phyloP scores from a whole-genome alignment of 2,329 filamentous ascomycete genomes.

The Elsinoe batatas region DNA sequence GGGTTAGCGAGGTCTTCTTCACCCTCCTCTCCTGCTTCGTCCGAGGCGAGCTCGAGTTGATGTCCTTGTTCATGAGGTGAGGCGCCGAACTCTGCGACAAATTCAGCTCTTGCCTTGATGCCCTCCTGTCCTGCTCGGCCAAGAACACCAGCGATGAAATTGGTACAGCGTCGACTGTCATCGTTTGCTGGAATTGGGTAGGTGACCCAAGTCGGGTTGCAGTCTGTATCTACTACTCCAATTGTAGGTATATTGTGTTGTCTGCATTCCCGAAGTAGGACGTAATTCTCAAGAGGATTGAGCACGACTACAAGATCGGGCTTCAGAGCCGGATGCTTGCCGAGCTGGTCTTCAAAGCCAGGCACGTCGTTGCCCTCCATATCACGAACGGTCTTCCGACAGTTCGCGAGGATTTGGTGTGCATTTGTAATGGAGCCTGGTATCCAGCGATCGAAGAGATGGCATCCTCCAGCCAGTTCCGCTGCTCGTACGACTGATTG shows the following conservation, averaged over 20 bases:
- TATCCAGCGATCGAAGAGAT: constrained; percentile 88
- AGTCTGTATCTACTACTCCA: constrained; percentile 87
- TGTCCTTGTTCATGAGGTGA: constrained; percentile 32
- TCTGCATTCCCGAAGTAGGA: constrained; percentile 83
- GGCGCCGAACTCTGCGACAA: constrained; percentile 47
- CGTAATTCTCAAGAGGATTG: constrained; percentile 87
- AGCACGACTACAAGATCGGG: constrained; percentile 88
- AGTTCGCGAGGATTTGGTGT: constrained; percentile 69
- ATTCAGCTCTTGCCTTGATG: no score
- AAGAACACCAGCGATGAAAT: constrained; percentile 74
- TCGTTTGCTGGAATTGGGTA: constrained; percentile 97
- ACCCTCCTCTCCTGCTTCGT: constrained; percentile 8
- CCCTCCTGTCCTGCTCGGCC: constrained; percentile 76
- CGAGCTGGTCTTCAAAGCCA: constrained; percentile 58
- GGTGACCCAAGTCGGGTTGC: constrained; percentile 85
- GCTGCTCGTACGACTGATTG: constrained; percentile 73
- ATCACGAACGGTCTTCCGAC: constrained; percentile 65
- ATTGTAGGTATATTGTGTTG: constrained; percentile 85
- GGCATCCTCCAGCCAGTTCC: constrained; percentile 65
- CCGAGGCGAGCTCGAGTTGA: constrained; percentile 17
- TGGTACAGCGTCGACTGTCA: constrained; percentile 75
- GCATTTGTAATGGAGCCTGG: constrained; percentile 89
- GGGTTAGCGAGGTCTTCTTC: constrained; percentile 5
- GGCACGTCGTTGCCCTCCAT: constrained; percentile 54
- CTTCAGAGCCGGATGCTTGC: constrained; percentile 55